Evolutionary conservation across 164 flowering plant species (phyloP).

Genomic region (Umbilicus rupestris): DNA sequence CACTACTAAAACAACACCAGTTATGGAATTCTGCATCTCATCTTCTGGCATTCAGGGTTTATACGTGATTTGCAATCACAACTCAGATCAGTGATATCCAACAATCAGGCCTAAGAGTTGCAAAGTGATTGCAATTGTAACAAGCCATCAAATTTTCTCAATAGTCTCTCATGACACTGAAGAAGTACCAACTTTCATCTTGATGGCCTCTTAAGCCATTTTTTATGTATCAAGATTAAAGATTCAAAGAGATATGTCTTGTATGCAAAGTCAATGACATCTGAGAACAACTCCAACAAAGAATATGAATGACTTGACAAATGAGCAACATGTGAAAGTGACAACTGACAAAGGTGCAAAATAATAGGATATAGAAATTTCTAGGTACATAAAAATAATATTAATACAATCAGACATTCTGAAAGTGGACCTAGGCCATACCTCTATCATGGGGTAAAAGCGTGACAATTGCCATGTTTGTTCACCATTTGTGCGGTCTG

Average conservation of each 20-base stretch:
- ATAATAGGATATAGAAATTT: background rate
- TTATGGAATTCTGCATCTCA: too few relatives aligned
- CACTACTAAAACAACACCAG: background rate
- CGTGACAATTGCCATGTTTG: constrained; percentile 82
- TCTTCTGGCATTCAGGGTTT: too few relatives aligned
- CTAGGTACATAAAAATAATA: background rate
- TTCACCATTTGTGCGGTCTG: constrained; percentile 52
- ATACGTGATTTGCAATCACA: background rate
- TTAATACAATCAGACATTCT: background rate
- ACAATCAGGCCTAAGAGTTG: background rate
- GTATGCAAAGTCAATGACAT: background rate
- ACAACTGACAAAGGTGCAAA: background rate
- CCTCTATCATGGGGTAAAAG: constrained; percentile 96
- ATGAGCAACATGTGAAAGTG: background rate
- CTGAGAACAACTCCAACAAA: too few relatives aligned
- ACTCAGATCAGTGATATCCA: background rate
- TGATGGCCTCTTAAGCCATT: background rate
- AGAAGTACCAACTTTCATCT: background rate
- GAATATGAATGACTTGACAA: background rate
- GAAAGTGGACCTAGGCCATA: constrained; percentile 13
- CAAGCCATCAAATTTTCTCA: background rate
- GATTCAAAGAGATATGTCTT: background rate
- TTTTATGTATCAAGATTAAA: background rate
- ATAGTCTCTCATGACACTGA: background rate
- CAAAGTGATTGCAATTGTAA: background rate